Evolutionary conservation across 2,329 filamentous ascomycete species (phyloP).

Genomic region (Trichoderma pleuroti): DNA sequence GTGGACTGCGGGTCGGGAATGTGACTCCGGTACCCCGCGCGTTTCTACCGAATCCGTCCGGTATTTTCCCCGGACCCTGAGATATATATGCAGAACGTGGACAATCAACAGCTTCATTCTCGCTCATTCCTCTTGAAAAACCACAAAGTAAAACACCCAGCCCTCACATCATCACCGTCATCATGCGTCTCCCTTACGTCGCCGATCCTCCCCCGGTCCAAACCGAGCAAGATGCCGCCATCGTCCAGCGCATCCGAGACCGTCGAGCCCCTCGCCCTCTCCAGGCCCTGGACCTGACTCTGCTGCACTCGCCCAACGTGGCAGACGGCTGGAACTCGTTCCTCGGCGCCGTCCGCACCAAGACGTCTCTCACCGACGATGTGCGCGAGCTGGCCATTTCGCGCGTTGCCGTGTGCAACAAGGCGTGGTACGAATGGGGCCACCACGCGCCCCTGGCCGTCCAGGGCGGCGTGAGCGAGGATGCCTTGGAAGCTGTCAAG

Average conservation of each 20-base stretch:
- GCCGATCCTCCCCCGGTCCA: slow-evolving; percentile 47
- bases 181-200: slow-evolving; percentile 67
- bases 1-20: slow-evolving; percentile 3
- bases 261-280: slow-evolving; percentile 67
- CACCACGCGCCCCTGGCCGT: slow-evolving; percentile 69
- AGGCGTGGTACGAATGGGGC: slow-evolving; percentile 81
- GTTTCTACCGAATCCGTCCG: neutral
- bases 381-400: slow-evolving; percentile 77
- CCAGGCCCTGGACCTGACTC: slow-evolving; percentile 69
- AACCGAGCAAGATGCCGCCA: slow-evolving; percentile 47
- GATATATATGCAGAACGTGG: neutral
- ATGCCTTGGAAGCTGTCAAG: slow-evolving; percentile 46
- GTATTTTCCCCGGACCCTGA: neutral
- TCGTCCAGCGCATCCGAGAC: slow-evolving; percentile 61
- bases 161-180: neutral
- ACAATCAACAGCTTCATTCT: neutral
- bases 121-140: neutral
- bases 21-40: slow-evolving; percentile 16
- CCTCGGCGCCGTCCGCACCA: slow-evolving; percentile 59
- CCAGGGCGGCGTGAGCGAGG: slow-evolving; percentile 53
- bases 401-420: slow-evolving; percentile 74
- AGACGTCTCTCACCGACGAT: slow-evolving; percentile 47
- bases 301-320: slow-evolving; percentile 70
- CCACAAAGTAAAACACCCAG: neutral
- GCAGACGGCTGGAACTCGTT: slow-evolving; percentile 74